A percentile compares a stretch with the other conserved stretches of the same genome.
Evolutionary conservation across 352 stramenopile species (phyloP).

Genomic region (Globisporangium viniferum): DNA sequence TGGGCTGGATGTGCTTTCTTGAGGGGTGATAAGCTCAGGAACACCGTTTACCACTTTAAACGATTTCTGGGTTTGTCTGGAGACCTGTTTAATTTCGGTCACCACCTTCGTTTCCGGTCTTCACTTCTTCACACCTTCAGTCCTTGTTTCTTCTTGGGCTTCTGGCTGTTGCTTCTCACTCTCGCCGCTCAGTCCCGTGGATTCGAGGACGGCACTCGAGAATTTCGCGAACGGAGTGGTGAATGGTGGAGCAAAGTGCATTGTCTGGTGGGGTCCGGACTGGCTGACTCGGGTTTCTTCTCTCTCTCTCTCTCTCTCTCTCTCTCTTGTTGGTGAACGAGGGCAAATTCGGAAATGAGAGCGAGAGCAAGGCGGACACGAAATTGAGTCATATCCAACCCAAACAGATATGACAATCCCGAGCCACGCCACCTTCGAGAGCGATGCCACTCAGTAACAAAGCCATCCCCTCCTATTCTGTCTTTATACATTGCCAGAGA

Average conservation of each 20-base stretch:
- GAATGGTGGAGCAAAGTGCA: conserved; percentile 11
- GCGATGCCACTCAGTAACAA: not conserved
- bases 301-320: not conserved
- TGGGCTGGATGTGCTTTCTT: not conserved
- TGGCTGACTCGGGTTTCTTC: not conserved
- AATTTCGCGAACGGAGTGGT: not conserved
- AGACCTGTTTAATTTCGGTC: not conserved
- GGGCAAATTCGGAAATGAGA: not conserved
- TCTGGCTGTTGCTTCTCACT: not conserved
- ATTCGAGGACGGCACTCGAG: not conserved
- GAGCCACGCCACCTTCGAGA: not conserved
- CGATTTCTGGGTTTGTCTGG: not conserved
- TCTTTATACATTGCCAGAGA: too few species aligned
- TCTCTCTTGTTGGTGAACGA: not conserved
- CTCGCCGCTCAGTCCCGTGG: not conserved
- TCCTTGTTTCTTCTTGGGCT: not conserved
- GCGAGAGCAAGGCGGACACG: not conserved
- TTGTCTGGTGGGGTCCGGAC: not conserved
- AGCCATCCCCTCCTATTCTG: not conserved
- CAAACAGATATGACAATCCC: not conserved
- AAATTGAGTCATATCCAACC: not conserved
- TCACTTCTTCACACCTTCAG: not conserved
- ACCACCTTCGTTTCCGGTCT: not conserved
- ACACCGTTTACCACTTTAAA: not conserved
- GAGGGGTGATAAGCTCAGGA: not conserved